Evolutionary conservation across 805 yeast species (phyloP).

Genomic region (Ogataea sp.): DNA sequence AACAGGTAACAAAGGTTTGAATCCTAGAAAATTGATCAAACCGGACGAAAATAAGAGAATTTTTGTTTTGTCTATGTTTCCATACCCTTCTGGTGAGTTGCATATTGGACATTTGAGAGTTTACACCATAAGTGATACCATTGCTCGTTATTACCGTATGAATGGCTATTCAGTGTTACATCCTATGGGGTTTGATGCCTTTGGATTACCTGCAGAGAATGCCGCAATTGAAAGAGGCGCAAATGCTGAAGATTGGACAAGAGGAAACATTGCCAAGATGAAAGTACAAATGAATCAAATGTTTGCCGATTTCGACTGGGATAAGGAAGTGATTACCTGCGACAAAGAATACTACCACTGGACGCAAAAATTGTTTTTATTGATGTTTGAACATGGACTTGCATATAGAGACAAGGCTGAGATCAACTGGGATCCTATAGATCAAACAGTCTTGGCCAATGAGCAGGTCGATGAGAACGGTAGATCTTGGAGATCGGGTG

Average conservation of each 20-base stretch:
- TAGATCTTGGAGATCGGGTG: constrained; percentile 95
- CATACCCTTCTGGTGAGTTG: constrained; percentile 89
- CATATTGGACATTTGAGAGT: constrained; percentile 96
- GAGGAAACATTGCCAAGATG: constrained; percentile 74
- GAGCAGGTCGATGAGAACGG: constrained; percentile 94
- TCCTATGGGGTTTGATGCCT: constrained; percentile 99
- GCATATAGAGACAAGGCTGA: constrained; percentile 85
- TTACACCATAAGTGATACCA: constrained; percentile 79
- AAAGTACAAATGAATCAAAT: constrained; percentile 69
- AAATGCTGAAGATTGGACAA: constrained; percentile 81
- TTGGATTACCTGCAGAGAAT: constrained; percentile 97
- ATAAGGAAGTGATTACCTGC: constrained; percentile 80
- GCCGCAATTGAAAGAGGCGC: constrained; percentile 87
- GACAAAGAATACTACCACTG: constrained; percentile 82
- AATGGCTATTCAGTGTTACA: constrained; percentile 76
- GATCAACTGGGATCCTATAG: constrained; percentile 98
- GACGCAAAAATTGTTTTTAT: constrained; percentile 81
- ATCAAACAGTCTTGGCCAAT: constrained; percentile 88
- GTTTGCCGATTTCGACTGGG: constrained; percentile 92
- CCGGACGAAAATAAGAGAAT: constrained; percentile 24
- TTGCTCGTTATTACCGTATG: constrained; percentile 71
- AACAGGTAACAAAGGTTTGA: constrained; percentile 16
- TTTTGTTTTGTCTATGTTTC: constrained; percentile 83
- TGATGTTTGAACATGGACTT: constrained; percentile 64
- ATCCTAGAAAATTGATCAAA: constrained; percentile 19